phyloP scores from a whole-genome alignment of 2,329 filamentous ascomycete species.

The Thielaviopsis musarum region DNA sequence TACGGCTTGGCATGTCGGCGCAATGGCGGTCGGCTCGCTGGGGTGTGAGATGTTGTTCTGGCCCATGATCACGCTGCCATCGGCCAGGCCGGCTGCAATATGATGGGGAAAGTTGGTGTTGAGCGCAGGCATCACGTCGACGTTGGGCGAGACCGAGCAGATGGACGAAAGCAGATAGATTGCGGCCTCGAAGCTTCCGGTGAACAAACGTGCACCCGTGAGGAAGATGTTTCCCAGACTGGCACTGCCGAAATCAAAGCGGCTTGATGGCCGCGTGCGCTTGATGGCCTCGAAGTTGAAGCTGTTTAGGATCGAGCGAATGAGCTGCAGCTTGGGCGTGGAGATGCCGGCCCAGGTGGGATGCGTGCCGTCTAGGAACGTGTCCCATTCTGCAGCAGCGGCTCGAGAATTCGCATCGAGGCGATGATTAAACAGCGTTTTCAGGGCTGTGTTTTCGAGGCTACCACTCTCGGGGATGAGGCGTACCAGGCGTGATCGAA shows the following conservation, averaged over 20 bases:
- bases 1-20: conserved; percentile 15
- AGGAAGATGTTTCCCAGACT: conserved; percentile 68
- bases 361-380: conserved; percentile 73
- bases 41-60: conserved; percentile 91
- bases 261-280: conserved; percentile 51
- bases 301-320: conserved; percentile 60
- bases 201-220: conserved; percentile 75
- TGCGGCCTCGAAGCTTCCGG: conserved; percentile 78
- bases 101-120: conserved; percentile 94
- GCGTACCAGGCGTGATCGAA: conserved; percentile 55
- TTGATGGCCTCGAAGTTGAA: conserved; percentile 67
- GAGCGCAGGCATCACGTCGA: conserved; percentile 73
- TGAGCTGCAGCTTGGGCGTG: conserved; percentile 57
- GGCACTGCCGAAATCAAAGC: conserved; percentile 62
- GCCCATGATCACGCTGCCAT: conserved; percentile 67
- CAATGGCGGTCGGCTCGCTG: conserved; percentile 40
- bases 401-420: conserved; percentile 40
- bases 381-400: conserved; percentile 68
- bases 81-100: conserved; percentile 65
- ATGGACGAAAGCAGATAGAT: conserved; percentile 82
- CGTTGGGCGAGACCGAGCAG: conserved; percentile 61
- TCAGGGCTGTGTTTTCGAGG: conserved; percentile 57
- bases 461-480: conserved; percentile 56
- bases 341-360: conserved; percentile 55
- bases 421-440: conserved; percentile 73